Percentiles rank a stretch among this genome's conserved stretches.
These are phyloP conservation scores for Pyrus betulifolia DNA, from an alignment of 306 rosid species.

Conservation along the genomic window DNA sequence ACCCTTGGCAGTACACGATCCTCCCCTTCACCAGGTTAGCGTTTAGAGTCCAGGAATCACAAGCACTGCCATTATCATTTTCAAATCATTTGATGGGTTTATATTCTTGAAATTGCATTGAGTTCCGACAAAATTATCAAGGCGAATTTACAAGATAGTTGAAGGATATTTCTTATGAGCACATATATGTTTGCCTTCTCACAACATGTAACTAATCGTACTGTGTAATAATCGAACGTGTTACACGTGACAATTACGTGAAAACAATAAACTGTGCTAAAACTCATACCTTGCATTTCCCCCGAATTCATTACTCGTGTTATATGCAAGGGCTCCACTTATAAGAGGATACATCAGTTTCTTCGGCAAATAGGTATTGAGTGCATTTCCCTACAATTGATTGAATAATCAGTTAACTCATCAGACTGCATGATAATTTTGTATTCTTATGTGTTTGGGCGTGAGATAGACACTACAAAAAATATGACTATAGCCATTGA, in stretches of 20 bases:
- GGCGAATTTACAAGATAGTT: not conserved
- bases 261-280: not conserved
- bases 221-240: not conserved
- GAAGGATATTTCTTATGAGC: not conserved
- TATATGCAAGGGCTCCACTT: slow-evolving; percentile 53
- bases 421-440: not conserved
- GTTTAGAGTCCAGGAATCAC: slow-evolving; percentile 50
- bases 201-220: not conserved
- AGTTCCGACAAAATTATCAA: not conserved
- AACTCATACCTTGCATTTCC: slow-evolving; percentile 49
- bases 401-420: not conserved
- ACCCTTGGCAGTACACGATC: slow-evolving; percentile 57
- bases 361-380: slow-evolving; percentile 55
- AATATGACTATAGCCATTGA: not conserved
- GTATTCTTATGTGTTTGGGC: not conserved
- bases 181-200: not conserved
- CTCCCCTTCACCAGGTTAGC: slow-evolving; percentile 54
- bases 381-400: slow-evolving; percentile 49
- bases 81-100: not conserved
- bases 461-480: not conserved
- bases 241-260: not conserved
- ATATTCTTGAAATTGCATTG: not conserved
- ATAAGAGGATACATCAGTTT: slow-evolving; percentile 59
- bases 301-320: not conserved
- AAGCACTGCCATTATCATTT: slow-evolving; percentile 38